A percentile compares a stretch with the other conserved stretches of the same genome.
These are phyloP conservation scores for Ceratobasidium sp. DNA, from an alignment of 1,284 basidiomycete genomes.

Conservation along the genomic window DNA sequence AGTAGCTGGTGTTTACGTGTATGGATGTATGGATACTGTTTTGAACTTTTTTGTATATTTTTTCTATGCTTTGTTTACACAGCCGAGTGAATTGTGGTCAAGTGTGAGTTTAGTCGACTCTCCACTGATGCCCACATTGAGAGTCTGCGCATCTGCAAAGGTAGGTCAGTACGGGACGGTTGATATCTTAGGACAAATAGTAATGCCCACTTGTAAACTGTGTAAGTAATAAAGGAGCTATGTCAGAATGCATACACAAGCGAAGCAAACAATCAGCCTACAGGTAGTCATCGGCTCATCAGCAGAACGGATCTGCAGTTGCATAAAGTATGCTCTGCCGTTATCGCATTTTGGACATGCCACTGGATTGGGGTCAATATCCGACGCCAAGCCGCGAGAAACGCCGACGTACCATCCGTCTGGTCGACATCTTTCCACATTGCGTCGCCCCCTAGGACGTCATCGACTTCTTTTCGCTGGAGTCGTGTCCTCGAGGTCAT, in stretches of 20 bases:
- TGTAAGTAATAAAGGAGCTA: neutral
- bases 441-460: conserved; percentile 91
- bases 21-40: conserved; percentile 7
- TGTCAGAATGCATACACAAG: neutral
- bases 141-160: conserved; percentile 44
- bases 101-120: conserved; percentile 43
- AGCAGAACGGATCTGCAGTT: conserved; percentile 94
- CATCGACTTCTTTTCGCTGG: conserved; percentile 87
- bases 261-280: conserved; percentile 54
- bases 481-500: conserved; percentile 88
- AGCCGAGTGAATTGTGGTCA: neutral
- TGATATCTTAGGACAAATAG: neutral
- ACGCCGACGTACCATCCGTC: conserved; percentile 76
- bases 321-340: conserved; percentile 90
- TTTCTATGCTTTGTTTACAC: conserved; percentile 31
- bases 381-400: too few species aligned
- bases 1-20: neutral
- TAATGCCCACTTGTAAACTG: conserved; percentile 20
- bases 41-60: conserved; percentile 34
- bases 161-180: neutral
- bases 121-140: conserved; percentile 46
- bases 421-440: conserved; percentile 96
- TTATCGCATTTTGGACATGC: conserved; percentile 92
- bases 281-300: conserved; percentile 98
- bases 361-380: conserved; percentile 53